Evolutionary conservation across 1,284 basidiomycete genomes (phyloP), one percentile per base, ranked within the genome.

Genomic region (Marasmius tenuissimus): DNA sequence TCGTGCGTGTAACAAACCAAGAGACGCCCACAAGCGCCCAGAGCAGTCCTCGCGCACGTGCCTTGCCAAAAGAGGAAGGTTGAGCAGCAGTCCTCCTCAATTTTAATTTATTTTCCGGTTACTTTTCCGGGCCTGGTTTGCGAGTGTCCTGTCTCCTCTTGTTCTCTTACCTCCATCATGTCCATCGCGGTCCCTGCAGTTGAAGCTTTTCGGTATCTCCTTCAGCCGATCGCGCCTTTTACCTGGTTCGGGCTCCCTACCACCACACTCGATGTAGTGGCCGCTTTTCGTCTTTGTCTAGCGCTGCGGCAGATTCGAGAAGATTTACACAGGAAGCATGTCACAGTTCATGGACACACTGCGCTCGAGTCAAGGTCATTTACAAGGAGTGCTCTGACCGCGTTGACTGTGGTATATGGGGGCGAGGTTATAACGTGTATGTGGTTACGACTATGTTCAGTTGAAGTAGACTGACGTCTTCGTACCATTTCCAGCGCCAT

Each of bases 341-440:
- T 79, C 58, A 68, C 74, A 10, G 71, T 69, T 48, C 75, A 78
- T 50, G 73, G 76, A 48, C 65, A 66, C 35, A 65, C 63, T 6
- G 63, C 68, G 6, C 64, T 80, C 12, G 88, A 89, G 67, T 69
- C 75, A 37, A 73, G 76, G 16, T 87, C 87, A 1, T 87, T 89
- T 64, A 76, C 81, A 48, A 82, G 86, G 66, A 84, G 84, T 65
- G 72, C 82, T 2, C 69, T 81, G 1, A 80, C 87, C 1, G 85
- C 86, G 0, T 75, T 91, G 38, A 74, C 85, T 9, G 85, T 91
- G 38, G 89, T 91, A 0, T 91, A 86, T 67, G 91, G 89, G 16
- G 90, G 90, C 11, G 89, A 91, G 72, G 86, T 85, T 1, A 73
- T 91, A 56, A 79, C 80, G 62, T 81, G 89, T 90, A 66, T 57